Evolutionary conservation across 768 basidiomycete species (phyloP), one percentile per base, ranked within the genome.

Genomic region (Coprinopsis cinerea): DNA sequence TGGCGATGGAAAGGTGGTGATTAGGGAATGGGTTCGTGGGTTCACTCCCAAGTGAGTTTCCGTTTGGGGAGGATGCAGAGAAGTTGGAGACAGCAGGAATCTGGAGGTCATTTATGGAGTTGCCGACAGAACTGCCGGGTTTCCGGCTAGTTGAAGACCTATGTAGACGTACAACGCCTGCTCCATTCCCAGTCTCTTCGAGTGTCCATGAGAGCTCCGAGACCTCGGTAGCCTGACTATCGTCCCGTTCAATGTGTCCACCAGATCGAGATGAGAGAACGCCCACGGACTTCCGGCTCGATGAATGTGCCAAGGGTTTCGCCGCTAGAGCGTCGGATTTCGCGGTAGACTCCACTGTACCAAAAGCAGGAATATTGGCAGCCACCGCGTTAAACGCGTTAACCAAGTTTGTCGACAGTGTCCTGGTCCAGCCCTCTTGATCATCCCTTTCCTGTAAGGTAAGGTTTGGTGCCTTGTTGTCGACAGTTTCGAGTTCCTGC

Each of bases 301-400:
- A 54, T 10, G 48, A 53, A 25, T 56, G 55, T 26, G 26, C 24
- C 27, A 56, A 36, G 9, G 30, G 30, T 7, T 32, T 32, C 7
- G 30, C 7, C 9, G 36, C 6, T 10, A 9, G 36, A 39, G 36
- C 7, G 36, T 17, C 17, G n/a, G n/a, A n/a, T n/a, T n/a, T n/a
- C n/a, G n/a, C n/a, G n/a, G n/a, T 34, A 34, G 30, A 9, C 22
- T 43, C 41, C 22, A 7, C 10, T 6, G 17, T 25, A 11, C 44
- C 28, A 25, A 20, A 51, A 28, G 44, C 45, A n/a, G 67, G 55
- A 23, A 76, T 55, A 53, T 61, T 72, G n/a, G 72, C 66, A 34
- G 75, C 71, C 44, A 81, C 73, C 1, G 72, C 66, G 55, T 73
- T 76, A 55, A 81, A 71, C 4, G 75, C 77, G 47, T 69, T 69